Conservation (phyloP, 805 yeast species). For the Candida tammaniensis region DNA sequence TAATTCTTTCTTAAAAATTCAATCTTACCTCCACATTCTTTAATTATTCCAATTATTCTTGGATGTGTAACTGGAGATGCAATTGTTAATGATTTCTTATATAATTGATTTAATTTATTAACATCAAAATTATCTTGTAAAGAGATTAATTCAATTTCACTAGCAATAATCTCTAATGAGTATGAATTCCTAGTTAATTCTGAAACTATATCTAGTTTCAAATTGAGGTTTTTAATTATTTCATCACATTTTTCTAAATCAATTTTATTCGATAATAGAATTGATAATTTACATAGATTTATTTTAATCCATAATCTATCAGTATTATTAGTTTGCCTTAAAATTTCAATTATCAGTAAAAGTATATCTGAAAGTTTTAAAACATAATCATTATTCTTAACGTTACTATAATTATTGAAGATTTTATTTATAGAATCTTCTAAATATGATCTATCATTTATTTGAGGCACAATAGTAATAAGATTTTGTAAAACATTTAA, state of each 20-base stretch:
- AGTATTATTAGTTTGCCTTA: slow-evolving; percentile 18
- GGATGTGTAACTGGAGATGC: slow-evolving; percentile 75
- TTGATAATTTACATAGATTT: slow-evolving; percentile 43
- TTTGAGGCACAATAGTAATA: slow-evolving; percentile 21
- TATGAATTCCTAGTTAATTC: slow-evolving; percentile 48
- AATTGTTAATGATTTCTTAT: slow-evolving; percentile 41
- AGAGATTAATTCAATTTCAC: slow-evolving; percentile 56
- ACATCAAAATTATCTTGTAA: slow-evolving; percentile 27
- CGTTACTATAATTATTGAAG: slow-evolving; percentile 29
- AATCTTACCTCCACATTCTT: slow-evolving; percentile 73
- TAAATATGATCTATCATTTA: slow-evolving; percentile 30
- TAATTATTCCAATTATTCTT: slow-evolving; percentile 65
- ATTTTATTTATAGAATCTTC: slow-evolving; percentile 40
- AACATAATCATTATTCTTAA: slow-evolving; percentile 26
- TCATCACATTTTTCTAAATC: slow-evolving; percentile 30
- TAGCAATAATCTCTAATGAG: slow-evolving; percentile 62
- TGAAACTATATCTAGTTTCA: slow-evolving; percentile 32
- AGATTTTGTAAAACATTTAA: slow-evolving; percentile 18
- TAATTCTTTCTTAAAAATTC: slow-evolving; percentile 59
- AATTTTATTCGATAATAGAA: slow-evolving; percentile 29
- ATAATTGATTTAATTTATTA: slow-evolving; percentile 44
- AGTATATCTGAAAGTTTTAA: slow-evolving; percentile 29
- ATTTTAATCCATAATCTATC: slow-evolving; percentile 49
- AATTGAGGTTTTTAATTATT: slow-evolving; percentile 36
- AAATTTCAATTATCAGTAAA: slow-evolving; percentile 19